Percentiles rank a stretch among this genome's conserved stretches.
phyloP scores from a whole-genome alignment of 257 asterid species.

The Mentha longifolia region DNA sequence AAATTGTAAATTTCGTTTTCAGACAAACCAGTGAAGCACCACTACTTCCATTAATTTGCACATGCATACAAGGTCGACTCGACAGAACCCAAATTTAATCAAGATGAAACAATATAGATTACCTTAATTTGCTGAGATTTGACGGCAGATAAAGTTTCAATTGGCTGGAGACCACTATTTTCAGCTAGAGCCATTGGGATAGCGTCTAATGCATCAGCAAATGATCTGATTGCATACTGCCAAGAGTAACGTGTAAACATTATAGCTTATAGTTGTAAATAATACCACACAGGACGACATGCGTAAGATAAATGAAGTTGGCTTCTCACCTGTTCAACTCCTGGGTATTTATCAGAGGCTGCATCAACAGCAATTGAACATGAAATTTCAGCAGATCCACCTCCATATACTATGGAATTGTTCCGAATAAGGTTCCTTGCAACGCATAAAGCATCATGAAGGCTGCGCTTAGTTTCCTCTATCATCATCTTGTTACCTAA shows the following conservation, averaged over 20 bases:
- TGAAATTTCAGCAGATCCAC: conserved; percentile 96
- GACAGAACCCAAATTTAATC: too few relatives aligned
- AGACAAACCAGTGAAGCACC: conserved; percentile 9
- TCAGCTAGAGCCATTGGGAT: conserved; percentile 98
- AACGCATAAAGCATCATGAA: conserved; percentile 93
- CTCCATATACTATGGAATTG: conserved; percentile 95
- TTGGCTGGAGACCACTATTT: conserved; percentile 93
- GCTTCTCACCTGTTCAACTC: conserved; percentile 85
- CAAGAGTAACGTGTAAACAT: conserved; percentile 8
- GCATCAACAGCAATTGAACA: conserved; percentile 95
- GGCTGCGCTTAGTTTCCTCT: conserved; percentile 94
- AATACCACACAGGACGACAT: neutral
- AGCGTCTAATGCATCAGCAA: conserved; percentile 95
- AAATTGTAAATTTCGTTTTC: neutral
- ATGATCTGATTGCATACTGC: conserved; percentile 87
- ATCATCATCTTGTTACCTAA: conserved; percentile 98
- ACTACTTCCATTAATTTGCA: too few relatives aligned
- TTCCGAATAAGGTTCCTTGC: conserved; percentile 93
- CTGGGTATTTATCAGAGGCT: conserved; percentile 95
- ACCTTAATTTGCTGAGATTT: conserved; percentile 95
- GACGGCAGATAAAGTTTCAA: conserved; percentile 89
- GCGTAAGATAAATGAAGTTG: neutral
- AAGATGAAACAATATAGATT: neutral
- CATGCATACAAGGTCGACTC: too few relatives aligned
- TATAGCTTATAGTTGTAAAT: neutral